Percentiles rank a stretch among this genome's conserved stretches.
phyloP scores from a whole-genome alignment of 495 filamentous ascomycete genomes.

The Podospora australis region DNA sequence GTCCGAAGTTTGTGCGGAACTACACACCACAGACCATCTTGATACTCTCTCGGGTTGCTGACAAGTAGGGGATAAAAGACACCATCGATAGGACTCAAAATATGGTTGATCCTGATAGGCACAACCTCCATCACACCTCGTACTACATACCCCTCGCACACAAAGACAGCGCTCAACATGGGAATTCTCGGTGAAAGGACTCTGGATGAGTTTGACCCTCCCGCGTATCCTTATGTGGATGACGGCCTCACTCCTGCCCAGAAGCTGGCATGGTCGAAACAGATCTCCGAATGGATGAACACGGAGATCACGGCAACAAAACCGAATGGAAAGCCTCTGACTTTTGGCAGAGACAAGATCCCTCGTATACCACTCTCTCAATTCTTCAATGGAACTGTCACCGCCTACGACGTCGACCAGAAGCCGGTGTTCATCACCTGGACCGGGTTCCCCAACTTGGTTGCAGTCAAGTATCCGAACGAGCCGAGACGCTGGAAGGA shows the following conservation, averaged over 20 bases:
- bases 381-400: conserved; percentile 7
- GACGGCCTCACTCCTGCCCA: conserved; percentile 3
- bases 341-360: background rate
- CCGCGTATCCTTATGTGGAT: background rate
- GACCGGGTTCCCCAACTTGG: conserved; percentile 4
- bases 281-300: background rate
- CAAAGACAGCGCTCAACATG: background rate
- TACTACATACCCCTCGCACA: background rate
- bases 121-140: background rate
- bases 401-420: conserved; percentile 2
- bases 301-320: background rate
- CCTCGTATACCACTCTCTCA: background rate
- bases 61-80: too few species aligned
- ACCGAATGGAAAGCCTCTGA: background rate
- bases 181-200: background rate
- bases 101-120: too few species aligned
- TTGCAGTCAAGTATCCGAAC: background rate
- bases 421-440: conserved; percentile 2
- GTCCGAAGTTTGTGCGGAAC: too few species aligned
- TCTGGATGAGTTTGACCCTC: background rate
- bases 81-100: too few species aligned
- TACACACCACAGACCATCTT: too few species aligned
- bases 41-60: too few species aligned
- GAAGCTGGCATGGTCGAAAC: background rate
- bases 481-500: background rate